Percentiles rank a stretch among this genome's conserved stretches.
Evolutionary conservation across 2,329 filamentous ascomycete genomes (phyloP).

Genomic region (Aureobasidium sp.): DNA sequence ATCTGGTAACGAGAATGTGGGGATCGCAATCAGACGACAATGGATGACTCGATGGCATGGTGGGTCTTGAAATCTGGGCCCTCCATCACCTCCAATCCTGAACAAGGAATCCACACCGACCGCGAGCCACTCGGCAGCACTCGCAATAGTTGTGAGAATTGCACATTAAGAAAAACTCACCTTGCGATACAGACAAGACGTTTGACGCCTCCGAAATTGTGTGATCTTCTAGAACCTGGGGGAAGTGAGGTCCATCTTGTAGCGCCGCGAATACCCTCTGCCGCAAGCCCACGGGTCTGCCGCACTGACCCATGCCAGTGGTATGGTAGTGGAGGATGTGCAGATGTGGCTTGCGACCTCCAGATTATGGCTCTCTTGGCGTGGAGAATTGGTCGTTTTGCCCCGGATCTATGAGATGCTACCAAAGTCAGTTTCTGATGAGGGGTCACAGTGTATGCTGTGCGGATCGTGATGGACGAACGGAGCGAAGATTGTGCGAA

Average conservation of each 20-base stretch:
- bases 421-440: slow-evolving; percentile 8
- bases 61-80: background rate
- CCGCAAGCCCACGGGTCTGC: slow-evolving; percentile 1
- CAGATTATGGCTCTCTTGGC: slow-evolving; percentile 12
- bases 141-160: background rate
- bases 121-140: too few species aligned
- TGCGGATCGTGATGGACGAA: slow-evolving; percentile 1
- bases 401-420: slow-evolving; percentile 14
- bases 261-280: background rate
- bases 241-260: background rate
- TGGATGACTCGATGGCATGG: background rate
- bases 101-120: background rate
- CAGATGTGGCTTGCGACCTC: slow-evolving; percentile 12
- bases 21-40: slow-evolving; percentile 1
- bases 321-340: slow-evolving; percentile 8
- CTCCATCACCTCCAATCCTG: background rate
- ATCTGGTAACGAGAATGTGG: background rate
- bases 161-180: background rate
- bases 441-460: slow-evolving; percentile 5
- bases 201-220: background rate
- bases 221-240: slow-evolving; percentile 14
- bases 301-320: slow-evolving; percentile 7
- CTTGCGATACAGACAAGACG: background rate
- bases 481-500: background rate
- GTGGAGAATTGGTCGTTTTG: slow-evolving; percentile 3